Conservation (phyloP, 768 basidiomycete species). For the Megacollybia marginata region DNA sequence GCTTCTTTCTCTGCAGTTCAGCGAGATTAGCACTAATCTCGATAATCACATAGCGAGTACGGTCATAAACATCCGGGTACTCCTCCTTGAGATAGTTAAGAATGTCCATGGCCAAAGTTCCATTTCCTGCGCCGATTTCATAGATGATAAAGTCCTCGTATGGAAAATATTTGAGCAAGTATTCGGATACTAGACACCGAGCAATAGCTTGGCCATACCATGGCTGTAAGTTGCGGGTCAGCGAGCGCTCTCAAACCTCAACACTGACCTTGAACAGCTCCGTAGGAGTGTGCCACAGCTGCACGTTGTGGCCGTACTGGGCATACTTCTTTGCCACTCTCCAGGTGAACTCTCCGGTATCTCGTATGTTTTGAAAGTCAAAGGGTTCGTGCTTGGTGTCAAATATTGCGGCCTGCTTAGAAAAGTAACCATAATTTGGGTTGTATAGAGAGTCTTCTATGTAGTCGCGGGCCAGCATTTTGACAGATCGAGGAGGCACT, state of each 20-base stretch:
- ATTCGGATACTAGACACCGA: slow-evolving; percentile 83
- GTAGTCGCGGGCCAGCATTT: slow-evolving; percentile 93
- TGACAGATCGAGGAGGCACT: slow-evolving; percentile 70
- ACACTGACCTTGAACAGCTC: slow-evolving; percentile 87
- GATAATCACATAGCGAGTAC: slow-evolving; percentile 89
- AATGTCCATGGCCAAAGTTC: slow-evolving; percentile 85
- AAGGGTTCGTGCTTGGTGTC: slow-evolving; percentile 52
- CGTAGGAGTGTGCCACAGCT: slow-evolving; percentile 98
- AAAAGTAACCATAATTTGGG: slow-evolving; percentile 95
- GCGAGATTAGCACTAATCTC: slow-evolving; percentile 86
- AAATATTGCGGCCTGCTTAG: slow-evolving; percentile 88
- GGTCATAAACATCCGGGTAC: slow-evolving; percentile 89
- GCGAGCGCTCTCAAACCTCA: background rate
- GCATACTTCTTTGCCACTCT: slow-evolving; percentile 74
- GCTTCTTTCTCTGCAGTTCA: slow-evolving; percentile 57
- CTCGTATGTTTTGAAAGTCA: slow-evolving; percentile 60
- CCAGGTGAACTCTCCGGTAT: slow-evolving; percentile 72
- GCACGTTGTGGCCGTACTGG: slow-evolving; percentile 59
- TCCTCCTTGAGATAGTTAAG: slow-evolving; percentile 70
- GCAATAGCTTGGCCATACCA: slow-evolving; percentile 92
- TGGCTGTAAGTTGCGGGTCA: slow-evolving; percentile 45
- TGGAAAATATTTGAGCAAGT: slow-evolving; percentile 91
- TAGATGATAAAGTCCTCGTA: slow-evolving; percentile 95
- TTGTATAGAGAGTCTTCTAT: slow-evolving; percentile 97
- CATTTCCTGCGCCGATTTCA: slow-evolving; percentile 97